Evolutionary conservation across 2,329 filamentous ascomycete species (phyloP).

Genomic region (Cyclaneusma minus): DNA sequence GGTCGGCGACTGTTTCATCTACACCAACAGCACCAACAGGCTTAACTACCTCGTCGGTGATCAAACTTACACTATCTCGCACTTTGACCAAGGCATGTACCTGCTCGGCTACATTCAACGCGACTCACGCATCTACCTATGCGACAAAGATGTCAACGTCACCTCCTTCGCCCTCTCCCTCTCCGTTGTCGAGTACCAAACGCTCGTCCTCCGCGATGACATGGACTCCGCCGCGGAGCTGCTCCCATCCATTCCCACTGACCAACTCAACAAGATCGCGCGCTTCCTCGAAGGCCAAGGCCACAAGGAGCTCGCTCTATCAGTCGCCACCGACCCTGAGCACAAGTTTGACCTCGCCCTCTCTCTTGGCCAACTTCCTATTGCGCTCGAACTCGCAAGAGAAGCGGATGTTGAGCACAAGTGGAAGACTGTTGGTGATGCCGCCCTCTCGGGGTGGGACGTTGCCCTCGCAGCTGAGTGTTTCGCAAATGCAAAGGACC

Average conservation of each 20-base stretch:
- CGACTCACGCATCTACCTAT: slow-evolving; percentile 88
- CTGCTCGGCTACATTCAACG: slow-evolving; percentile 88
- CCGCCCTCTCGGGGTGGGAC: slow-evolving; percentile 76
- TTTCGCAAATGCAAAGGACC: slow-evolving; percentile 78
- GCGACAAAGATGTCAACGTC: slow-evolving; percentile 87
- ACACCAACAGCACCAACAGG: slow-evolving; percentile 92
- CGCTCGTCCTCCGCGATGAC: slow-evolving; percentile 81
- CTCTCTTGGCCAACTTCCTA: slow-evolving; percentile 65
- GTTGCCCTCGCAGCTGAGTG: slow-evolving; percentile 80
- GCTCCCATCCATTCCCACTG: slow-evolving; percentile 68
- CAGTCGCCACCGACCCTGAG: slow-evolving; percentile 87
- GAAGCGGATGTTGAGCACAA: slow-evolving; percentile 85
- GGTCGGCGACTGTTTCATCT: slow-evolving; percentile 98
- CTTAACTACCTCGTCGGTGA: slow-evolving; percentile 96
- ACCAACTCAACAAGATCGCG: slow-evolving; percentile 96
- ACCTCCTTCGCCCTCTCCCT: slow-evolving; percentile 85
- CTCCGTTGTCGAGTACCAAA: slow-evolving; percentile 92
- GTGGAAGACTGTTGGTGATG: slow-evolving; percentile 95
- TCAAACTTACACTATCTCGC: slow-evolving; percentile 92
- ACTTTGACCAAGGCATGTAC: slow-evolving; percentile 94
- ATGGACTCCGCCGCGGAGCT: slow-evolving; percentile 83
- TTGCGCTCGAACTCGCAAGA: slow-evolving; percentile 71
- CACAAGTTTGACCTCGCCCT: slow-evolving; percentile 93
- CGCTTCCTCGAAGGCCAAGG: slow-evolving; percentile 95
- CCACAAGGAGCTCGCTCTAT: slow-evolving; percentile 86